Base-by-base conservation (phyloP, 306 rosid genomes). In the Rubus parviflorus region DNA sequence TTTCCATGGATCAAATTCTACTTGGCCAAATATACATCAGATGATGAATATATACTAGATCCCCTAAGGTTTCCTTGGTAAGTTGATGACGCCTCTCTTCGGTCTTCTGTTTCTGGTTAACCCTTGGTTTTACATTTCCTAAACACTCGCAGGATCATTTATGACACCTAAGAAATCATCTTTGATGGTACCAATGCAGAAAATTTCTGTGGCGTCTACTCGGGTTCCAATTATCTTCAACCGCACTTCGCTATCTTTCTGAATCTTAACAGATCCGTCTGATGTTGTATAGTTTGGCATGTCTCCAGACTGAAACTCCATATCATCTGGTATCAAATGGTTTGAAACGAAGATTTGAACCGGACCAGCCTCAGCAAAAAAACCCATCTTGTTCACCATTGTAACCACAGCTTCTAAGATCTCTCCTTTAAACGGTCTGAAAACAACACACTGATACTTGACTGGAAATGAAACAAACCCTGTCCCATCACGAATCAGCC, bases 341-440 rank as follows among this genome's bases (percentile, higher is more conserved):
- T 90, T 95, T 66, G 99, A 95, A 85, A 95, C 97, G 54, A 92
- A 92, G 79, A 95, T 95, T 81, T 95, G 97, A 76, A 95, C 99
- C 22, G 99, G 99, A 57, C 99, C 99, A 73, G 99, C 99, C 83
- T 92, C 97, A 37, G 99, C 99, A 2, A 95, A 95, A 82, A 92
- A 95, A 1, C 97, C 99, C 97, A 95, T 95, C 97, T 95, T 95
- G 90, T 95, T 92, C 68, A 95, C 99, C 97, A 90, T 92, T 13
- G 96, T 88, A 71, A 95, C 99, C 80, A 95, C 97, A 74, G 97
- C 97, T 85, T 95, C 97, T 73, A 95, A 85, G 63, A 95, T 92
- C 87, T 95, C 99, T 76, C 99, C 97, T 53, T 95, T 92, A 80
- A 95, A 95, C 52, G 99, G 97, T 83, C 97, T 85, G 77, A 95